Evolutionary conservation across 495 filamentous ascomycete species (phyloP), one percentile per base, ranked within the genome.

Genomic region (Xylaria longipes): DNA sequence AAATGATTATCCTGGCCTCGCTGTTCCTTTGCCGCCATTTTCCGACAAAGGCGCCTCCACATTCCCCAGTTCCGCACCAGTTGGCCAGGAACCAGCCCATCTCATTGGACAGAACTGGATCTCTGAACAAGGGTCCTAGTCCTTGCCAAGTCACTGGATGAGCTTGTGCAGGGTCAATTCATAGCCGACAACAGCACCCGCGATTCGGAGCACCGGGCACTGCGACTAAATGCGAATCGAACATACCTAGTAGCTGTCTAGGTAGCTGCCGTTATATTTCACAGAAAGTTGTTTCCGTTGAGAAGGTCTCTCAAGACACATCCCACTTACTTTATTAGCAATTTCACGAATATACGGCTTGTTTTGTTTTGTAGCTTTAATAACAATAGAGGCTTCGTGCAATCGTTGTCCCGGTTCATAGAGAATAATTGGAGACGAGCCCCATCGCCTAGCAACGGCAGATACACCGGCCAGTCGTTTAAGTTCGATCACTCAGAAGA

Each of bases 111-210:
- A 20, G 56, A 37, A 6, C 31, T n/a, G 12, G 57, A 37, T 17
- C 56, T 33, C 1, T 35, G 64, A 48, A 61, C 61, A 31, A 57
- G 50, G 31, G 25, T 25, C 20, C 25, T n/a, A n/a, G 35, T 45
- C 22, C 43, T 33, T 25, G 25, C 11, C 46, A 6, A n/a, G 22
- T 11, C 52, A 22, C 5, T 31, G 20, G 25, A 58, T 25, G 27
- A 64, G 15, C 25, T 41, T 46, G 27, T 37, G 56, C 57, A 71
- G 68, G 65, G 48, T 72, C 65, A 70, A 72, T 71, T 62, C 65
- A 67, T 77, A 78, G 73, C 77, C 77, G 77, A 78, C 63, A 52
- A 62, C 57, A 72, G 68, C 69, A 70, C 43, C 75, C 72, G 74
- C 58, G 74, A 70, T 52, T 62, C 68, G 43, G 57, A 22, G 57